Percentiles rank a stretch among this genome's conserved stretches.
These are phyloP conservation scores for Xylaria cubensis DNA, from an alignment of 495 filamentous ascomycete genomes.

Conservation along the genomic window DNA sequence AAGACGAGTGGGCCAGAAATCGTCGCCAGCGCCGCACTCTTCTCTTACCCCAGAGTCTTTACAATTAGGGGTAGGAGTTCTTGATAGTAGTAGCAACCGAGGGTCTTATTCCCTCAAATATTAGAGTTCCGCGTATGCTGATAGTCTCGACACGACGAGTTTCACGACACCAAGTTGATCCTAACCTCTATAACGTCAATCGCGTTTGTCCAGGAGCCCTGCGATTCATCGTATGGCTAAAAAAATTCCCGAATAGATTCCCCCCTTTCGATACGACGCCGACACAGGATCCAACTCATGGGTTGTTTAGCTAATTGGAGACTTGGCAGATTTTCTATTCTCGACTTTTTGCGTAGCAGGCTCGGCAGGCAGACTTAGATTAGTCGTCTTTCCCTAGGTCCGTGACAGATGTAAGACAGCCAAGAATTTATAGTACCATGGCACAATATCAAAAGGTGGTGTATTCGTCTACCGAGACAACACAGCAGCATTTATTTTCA, in stretches of 20 bases:
- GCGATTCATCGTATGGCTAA: constrained; percentile 4
- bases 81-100: neutral
- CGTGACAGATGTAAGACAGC: neutral
- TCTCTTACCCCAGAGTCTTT: constrained; percentile 5
- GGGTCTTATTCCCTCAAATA: neutral
- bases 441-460: neutral
- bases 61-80: neutral
- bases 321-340: neutral
- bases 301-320: neutral
- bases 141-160: constrained; percentile 8
- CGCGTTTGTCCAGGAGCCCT: neutral
- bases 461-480: neutral
- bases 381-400: neutral
- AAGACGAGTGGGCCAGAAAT: constrained; percentile 7
- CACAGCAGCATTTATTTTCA: neutral
- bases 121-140: neutral
- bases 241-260: neutral
- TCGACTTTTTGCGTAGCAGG: too few species aligned
- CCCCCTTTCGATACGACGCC: neutral
- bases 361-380: too few species aligned
- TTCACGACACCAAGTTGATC: neutral
- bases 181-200: neutral
- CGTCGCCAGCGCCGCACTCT: constrained; percentile 2
- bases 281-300: neutral
- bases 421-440: constrained; percentile 6